Evolutionary conservation across 768 basidiomycete genomes (phyloP), one percentile per base, ranked within the genome.

Genomic region (Kwoniella bestiolae): DNA sequence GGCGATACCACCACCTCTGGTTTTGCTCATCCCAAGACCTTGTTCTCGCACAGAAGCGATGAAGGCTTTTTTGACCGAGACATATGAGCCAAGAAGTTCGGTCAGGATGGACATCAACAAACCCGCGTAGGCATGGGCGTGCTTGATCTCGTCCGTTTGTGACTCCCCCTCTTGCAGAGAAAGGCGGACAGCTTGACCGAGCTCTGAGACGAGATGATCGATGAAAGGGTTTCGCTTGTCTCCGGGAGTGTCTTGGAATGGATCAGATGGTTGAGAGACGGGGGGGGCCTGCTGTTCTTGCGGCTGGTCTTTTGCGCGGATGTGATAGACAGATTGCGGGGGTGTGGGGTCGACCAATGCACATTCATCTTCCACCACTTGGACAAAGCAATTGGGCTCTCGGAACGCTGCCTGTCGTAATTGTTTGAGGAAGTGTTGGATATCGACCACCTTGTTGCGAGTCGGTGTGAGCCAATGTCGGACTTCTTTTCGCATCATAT

Each of bases 71-170:
- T 98, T 99, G 87, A 92, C 94, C 5, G 87, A 80, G 70, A 93
- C 90, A 73, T 98, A 99, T 12, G 93, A 97, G 66, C 95, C 92
- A 12, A 96, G 82, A 9, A 98, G 83, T 82, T 99, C 96, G 2
- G 93, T 91, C 50, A 97, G 83, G 60, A 79, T 45, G 34, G 74
- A 71, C 51, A 80, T 50, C 45, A 75, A 57, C 25, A 79, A 55
- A 58, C 75, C 67, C 41, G 62, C 41, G 45, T 72, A 69, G 14
- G 58, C 28, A 26, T 70, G 63, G 5, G 38, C 47, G n/a, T 34
- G 47, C 26, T 50, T 52, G 23, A 45, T 18, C 23, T 28, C 44
- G 16, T 28, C 44, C 28, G 21, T 45, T 41, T 6, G 60, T 18
- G 29, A n/a, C n/a, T 16, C 46, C 21, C 38, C 50, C 68, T 61